Base-by-base conservation (phyloP, 169 alveolate genomes). In the Eimeria sp. region DNA sequence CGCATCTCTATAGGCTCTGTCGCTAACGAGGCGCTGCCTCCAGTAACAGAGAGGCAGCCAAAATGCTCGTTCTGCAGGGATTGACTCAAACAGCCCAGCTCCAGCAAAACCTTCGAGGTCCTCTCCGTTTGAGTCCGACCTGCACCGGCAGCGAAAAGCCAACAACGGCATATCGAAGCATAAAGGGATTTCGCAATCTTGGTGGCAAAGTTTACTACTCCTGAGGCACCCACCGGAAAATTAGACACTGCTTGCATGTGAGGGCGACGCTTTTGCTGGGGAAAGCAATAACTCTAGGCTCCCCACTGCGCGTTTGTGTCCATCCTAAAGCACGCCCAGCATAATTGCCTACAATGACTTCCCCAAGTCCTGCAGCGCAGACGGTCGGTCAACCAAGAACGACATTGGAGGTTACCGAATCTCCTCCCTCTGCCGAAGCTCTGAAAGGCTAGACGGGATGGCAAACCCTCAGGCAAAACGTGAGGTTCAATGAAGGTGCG, bases 31-130 rank as follows among this genome's bases (percentile, higher is more conserved):
- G 94, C 96, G 92, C 67, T 82, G 88, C 3, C 75, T 80, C 88
- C 93, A 83, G 89, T 93, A 93, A n/a, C 90, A 80, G 72, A 93
- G 83, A 11, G 78, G 93, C 65, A 63, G 76, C 94, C 65, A 58
- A 20, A 78, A 63, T 40, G 83, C 88, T 51, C 97, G 97, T 92
- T 91, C 95, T 18, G 97, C 98, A 16, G 99, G 98, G 54, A 98
- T 96, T 34, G 99, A 97, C 95, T 98, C 99, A 95, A 98, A 98
- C 43, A 98, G 98, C 16, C 99, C 99, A 30, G 99, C 99, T 11
- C 99, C 99, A 3, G 99, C 99, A 78, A 98, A 98, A 6, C 99
- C 99, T 95, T 97, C 98, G n/a, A 98, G 97, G 96, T 98, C 99
- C 94, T 98, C 99, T 43, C 98, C 98, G 94, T 98, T 98, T 65